These are phyloP conservation scores for Botrytis sinoallii DNA, from an alignment of 2,329 filamentous ascomycete species.

Conservation along the genomic window DNA sequence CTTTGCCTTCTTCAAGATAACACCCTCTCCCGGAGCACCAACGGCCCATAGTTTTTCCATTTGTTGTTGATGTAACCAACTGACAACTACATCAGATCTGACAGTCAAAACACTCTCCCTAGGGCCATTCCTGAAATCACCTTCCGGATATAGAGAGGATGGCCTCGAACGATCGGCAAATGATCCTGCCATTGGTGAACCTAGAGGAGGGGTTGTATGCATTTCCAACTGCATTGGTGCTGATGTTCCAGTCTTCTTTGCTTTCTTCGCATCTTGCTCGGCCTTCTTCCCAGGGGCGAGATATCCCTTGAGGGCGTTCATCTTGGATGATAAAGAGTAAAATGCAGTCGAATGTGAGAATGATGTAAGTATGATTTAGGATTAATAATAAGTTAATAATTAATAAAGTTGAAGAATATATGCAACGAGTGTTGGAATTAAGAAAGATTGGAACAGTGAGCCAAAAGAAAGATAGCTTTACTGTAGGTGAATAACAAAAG, in stretches of 20 bases:
- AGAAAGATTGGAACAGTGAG: not conserved
- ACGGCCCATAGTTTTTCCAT: constrained; percentile 52
- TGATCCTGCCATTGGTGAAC: not conserved
- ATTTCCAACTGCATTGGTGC: not conserved
- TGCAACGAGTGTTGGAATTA: not conserved
- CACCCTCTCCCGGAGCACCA: constrained; percentile 49
- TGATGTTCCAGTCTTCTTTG: not conserved
- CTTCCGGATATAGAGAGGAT: constrained; percentile 40
- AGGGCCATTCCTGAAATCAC: constrained; percentile 43
- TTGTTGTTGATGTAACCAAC: constrained; percentile 61
- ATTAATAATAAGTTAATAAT: not conserved
- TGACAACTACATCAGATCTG: constrained; percentile 61
- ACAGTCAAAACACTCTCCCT: constrained; percentile 49
- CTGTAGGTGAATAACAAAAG: not conserved
- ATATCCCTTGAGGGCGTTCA: constrained; percentile 20
- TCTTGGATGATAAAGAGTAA: not conserved
- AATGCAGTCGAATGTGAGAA: not conserved
- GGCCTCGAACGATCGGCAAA: constrained; percentile 18
- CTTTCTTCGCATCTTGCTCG: constrained; percentile 1
- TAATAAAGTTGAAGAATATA: not conserved
- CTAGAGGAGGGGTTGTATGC: constrained; percentile 1
- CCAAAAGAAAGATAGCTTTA: not conserved
- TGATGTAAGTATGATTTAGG: not conserved
- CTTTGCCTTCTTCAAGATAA: constrained; percentile 51
- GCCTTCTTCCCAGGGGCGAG: constrained; percentile 18